Conservation (phyloP, 1,284 basidiomycete genomes). For the Schizophyllum amplum region DNA sequence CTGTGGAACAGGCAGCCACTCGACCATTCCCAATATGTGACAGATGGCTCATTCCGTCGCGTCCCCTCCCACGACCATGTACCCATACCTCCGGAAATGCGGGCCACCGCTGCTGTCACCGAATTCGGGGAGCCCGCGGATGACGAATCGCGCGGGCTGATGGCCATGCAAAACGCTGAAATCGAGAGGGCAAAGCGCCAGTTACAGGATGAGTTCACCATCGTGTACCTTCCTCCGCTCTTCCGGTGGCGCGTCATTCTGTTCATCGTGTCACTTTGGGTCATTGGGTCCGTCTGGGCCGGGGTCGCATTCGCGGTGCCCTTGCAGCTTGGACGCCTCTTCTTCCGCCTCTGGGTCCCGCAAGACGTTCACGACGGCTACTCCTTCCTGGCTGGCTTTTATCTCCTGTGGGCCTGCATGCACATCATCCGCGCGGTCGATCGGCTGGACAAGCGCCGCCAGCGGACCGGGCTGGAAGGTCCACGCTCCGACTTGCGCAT, state of each 20-base stretch:
- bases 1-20: constrained; percentile 23
- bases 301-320: constrained; percentile 56
- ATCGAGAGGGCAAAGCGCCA: constrained; percentile 57
- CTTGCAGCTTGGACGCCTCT: constrained; percentile 60
- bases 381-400: constrained; percentile 72
- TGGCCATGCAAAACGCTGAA: constrained; percentile 60
- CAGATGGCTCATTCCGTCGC: constrained; percentile 63
- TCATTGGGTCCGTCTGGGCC: constrained; percentile 53
- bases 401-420: constrained; percentile 67
- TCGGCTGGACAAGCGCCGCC: constrained; percentile 58
- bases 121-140: constrained; percentile 57
- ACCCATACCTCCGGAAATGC: constrained; percentile 64
- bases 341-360: constrained; percentile 52
- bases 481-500: constrained; percentile 52
- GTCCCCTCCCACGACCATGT: constrained; percentile 82
- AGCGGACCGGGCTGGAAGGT: constrained; percentile 45
- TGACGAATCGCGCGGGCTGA: constrained; percentile 50
- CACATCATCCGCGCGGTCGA: constrained; percentile 52
- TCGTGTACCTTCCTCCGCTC: constrained; percentile 77
- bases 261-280: constrained; percentile 68
- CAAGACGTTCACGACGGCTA: constrained; percentile 82
- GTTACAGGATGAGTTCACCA: constrained; percentile 65
- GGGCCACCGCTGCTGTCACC: constrained; percentile 64
- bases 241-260: constrained; percentile 68
- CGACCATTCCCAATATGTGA: constrained; percentile 23